Evolutionary conservation across 2,329 filamentous ascomycete species (phyloP), one percentile per base, ranked within the genome.

Genomic region (Fusarium subglutinans): DNA sequence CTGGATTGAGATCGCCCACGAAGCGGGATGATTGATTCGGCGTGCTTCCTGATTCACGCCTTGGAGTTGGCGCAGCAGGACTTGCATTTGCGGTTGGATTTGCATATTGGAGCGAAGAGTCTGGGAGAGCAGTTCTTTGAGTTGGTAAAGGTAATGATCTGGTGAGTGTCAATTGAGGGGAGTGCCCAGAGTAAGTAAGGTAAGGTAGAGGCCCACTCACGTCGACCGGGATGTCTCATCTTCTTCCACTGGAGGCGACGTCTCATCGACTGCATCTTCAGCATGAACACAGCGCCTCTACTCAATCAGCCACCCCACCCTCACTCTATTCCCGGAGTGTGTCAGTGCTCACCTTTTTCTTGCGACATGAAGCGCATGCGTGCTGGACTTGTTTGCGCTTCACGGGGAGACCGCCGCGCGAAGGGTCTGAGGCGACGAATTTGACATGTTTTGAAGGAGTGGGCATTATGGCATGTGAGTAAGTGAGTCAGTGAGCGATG

Each of bases 301-400:
- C 20, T 38, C 45, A n/a, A 44, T 64, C 40, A 68, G 26, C 26
- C 26, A 26, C 26, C 26, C 26, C 26, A 26, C 26, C 5, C 26
- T 26, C 26, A 26, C 26, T 26, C 26, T 26, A 26, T 26, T 26
- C 26, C 26, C 26, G 26, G 26, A 26, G 26, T 26, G 26, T 26
- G 26, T 26, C 26, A 26, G 26, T n/a, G 13, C 78, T 53, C 57
- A 87, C 87, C 83, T 90, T 90, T 69, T 86, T 86, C 55, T 85
- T 86, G 9, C 89, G 86, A 73, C 89, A 91, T 5, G 82, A 80
- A 1, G 84, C 82, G 70, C 89, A 91, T 9, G 89, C 89, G 37
- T 90, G 88, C 65, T 86, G 85, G 28, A 90, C 88, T 76, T 91
- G 89, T 72, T 89, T 89, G 57, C 89, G 83, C 81, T 91, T 91